A percentile compares a stretch with the other conserved stretches of the same genome.
Conservation (phyloP, 306 rosid genomes). For the Corylus avellana region DNA sequence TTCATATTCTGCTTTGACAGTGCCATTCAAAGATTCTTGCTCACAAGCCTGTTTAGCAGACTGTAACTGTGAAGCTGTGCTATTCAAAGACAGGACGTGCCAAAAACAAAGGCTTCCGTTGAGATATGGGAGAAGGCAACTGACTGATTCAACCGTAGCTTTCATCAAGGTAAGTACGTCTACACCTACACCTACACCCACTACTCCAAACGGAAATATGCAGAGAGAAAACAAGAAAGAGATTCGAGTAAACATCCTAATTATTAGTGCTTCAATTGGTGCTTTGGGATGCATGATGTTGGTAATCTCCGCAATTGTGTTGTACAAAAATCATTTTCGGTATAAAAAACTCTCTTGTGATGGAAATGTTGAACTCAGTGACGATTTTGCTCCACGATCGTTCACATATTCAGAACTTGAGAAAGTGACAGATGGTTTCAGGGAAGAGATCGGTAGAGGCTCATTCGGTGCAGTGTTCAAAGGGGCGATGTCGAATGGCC, state of each 20-base stretch:
- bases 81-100: constrained; percentile 1
- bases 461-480: neutral
- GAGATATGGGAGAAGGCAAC: constrained; percentile 10
- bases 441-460: neutral
- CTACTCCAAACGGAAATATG: too few species aligned
- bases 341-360: neutral
- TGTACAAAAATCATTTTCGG: neutral
- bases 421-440: neutral
- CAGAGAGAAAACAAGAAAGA: neutral
- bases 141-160: neutral
- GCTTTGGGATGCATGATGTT: neutral
- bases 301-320: neutral
- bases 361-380: neutral
- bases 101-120: constrained; percentile 29
- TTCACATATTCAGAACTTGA: neutral
- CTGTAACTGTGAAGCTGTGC: neutral
- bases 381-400: neutral
- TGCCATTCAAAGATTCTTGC: constrained; percentile 3
- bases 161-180: constrained; percentile 21
- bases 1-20: neutral
- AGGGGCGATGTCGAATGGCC: neutral
- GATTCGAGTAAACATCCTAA: neutral
- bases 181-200: neutral
- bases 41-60: constrained; percentile 10
- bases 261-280: neutral